These are phyloP conservation scores for Metschnikowia sp. DNA, from an alignment of 805 yeast species.

Conservation along the genomic window DNA sequence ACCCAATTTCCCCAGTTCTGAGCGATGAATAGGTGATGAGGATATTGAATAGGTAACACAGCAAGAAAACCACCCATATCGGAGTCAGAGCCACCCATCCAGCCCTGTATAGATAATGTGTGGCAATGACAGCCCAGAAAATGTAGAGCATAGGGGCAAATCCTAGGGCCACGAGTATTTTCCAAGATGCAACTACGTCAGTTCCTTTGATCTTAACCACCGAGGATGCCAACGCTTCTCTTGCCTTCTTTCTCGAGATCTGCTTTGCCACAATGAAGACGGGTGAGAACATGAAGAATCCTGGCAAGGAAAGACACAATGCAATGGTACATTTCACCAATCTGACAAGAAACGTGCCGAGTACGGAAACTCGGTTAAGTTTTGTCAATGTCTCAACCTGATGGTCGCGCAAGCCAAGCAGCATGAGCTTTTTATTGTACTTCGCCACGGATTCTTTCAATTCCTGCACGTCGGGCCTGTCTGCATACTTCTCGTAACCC, in stretches of 20 bases:
- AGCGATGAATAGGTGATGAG: slow-evolving; percentile 41
- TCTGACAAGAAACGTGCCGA: slow-evolving; percentile 25
- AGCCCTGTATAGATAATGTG: slow-evolving; percentile 16
- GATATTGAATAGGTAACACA: slow-evolving; percentile 35
- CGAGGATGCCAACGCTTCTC: slow-evolving; percentile 36
- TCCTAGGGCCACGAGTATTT: slow-evolving; percentile 39
- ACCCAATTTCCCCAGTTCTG: slow-evolving; percentile 40
- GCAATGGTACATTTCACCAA: slow-evolving; percentile 27
- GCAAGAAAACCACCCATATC: slow-evolving; percentile 21
- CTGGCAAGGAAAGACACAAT: slow-evolving; percentile 36
- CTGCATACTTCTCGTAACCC: slow-evolving; percentile 34
- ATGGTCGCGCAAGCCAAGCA: slow-evolving; percentile 39
- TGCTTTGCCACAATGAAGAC: slow-evolving; percentile 34
- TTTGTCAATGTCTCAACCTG: slow-evolving; percentile 32
- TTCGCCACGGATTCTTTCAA: slow-evolving; percentile 29
- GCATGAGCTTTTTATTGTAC: slow-evolving; percentile 30
- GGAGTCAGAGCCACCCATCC: slow-evolving; percentile 14
- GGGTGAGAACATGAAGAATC: slow-evolving; percentile 37
- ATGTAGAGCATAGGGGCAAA: slow-evolving; percentile 40
- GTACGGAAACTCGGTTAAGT: slow-evolving; percentile 21
- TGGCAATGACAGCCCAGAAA: slow-evolving; percentile 35
- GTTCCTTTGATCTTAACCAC: slow-evolving; percentile 40
- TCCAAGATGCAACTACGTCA: slow-evolving; percentile 44
- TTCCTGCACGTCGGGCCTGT: slow-evolving; percentile 32
- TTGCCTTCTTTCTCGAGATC: slow-evolving; percentile 35